phyloP scores from a whole-genome alignment of 2,329 filamentous ascomycete genomes.

The Colletotrichum costaricense region DNA sequence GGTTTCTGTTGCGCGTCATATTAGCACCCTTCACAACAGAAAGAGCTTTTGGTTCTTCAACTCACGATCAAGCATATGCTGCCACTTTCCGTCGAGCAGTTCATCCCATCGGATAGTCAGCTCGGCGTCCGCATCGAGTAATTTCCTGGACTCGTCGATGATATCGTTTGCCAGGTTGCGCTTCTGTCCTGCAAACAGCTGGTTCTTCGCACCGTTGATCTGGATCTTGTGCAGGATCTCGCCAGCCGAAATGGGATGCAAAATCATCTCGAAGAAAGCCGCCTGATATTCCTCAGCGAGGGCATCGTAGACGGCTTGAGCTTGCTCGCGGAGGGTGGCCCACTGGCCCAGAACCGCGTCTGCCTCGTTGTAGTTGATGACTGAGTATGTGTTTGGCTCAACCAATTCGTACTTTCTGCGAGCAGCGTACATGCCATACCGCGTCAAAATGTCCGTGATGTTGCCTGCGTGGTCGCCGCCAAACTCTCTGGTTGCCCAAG shows the following conservation, averaged over 20 bases:
- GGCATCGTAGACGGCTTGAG: conserved; percentile 66
- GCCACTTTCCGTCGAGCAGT: conserved; percentile 72
- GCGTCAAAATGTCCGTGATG: conserved; percentile 63
- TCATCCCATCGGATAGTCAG: conserved; percentile 68
- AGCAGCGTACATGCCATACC: conserved; percentile 49
- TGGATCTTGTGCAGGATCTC: conserved; percentile 63
- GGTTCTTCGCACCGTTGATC: conserved; percentile 57
- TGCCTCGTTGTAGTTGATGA: conserved; percentile 70
- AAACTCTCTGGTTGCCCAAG: conserved; percentile 70
- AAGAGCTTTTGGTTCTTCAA: not conserved
- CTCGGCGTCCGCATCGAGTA: conserved; percentile 67
- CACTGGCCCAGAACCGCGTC: conserved; percentile 63
- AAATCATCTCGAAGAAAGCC: conserved; percentile 69
- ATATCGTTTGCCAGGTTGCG: conserved; percentile 59
- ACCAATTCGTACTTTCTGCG: conserved; percentile 50
- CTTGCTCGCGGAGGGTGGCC: conserved; percentile 60
- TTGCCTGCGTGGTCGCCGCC: conserved; percentile 56
- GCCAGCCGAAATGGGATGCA: conserved; percentile 66
- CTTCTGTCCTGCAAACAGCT: conserved; percentile 57
- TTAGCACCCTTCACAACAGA: too few relatives aligned
- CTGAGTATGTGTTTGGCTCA: conserved; percentile 55
- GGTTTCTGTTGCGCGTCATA: conserved; percentile 49
- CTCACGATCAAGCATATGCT: conserved; percentile 68
- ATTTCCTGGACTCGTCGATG: conserved; percentile 61
- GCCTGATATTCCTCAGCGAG: conserved; percentile 62